Conservation (phyloP, 73 alveolate genomes). For the Tetrahymena elliotti region DNA sequence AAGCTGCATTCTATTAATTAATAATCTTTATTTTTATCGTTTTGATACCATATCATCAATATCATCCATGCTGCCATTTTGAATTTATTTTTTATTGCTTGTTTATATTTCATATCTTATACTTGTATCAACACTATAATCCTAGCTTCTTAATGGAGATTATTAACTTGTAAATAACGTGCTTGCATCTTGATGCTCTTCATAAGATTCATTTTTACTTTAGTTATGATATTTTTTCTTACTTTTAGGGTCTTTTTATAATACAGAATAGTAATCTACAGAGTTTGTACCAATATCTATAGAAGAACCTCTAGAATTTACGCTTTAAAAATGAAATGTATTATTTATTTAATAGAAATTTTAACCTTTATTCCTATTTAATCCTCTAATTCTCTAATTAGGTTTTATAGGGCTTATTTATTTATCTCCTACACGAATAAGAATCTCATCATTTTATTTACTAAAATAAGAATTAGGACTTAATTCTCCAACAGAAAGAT, state of each 20-base stretch:
- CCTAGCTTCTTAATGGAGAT: background rate
- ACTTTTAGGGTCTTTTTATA: background rate
- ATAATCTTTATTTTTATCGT: background rate
- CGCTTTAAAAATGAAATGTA: background rate
- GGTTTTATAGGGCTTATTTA: background rate
- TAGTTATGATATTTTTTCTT: background rate
- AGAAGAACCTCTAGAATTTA: background rate
- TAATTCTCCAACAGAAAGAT: background rate
- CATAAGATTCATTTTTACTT: background rate
- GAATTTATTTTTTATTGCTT: background rate
- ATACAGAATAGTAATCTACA: background rate
- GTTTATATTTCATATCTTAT: background rate
- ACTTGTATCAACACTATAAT: background rate
- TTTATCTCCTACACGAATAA: background rate
- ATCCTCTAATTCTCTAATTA: background rate
- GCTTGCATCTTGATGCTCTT: background rate
- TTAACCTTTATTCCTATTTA: background rate
- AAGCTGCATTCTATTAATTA: background rate
- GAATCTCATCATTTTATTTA: background rate
- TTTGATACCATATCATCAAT: background rate
- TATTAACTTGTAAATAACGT: background rate
- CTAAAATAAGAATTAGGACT: background rate
- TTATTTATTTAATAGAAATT: background rate
- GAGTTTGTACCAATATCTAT: background rate
- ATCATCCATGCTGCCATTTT: background rate